Conservation (phyloP, 2,329 filamentous ascomycete species). For the Decorospora gaudefroyi region DNA sequence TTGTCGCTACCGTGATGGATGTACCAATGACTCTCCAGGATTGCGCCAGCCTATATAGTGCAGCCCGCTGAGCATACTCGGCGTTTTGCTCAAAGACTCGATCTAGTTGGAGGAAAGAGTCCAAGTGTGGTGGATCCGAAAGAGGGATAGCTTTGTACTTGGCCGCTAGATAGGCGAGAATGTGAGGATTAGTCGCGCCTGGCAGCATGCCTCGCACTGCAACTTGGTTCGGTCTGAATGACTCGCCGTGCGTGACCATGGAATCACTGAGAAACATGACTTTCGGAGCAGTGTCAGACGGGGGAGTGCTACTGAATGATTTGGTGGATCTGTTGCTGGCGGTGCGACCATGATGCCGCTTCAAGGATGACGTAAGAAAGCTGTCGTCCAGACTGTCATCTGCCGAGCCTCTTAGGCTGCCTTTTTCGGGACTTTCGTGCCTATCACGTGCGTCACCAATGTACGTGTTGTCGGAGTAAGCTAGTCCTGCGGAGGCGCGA, state of each 20-base stretch:
- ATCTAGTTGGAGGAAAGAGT: slow-evolving; percentile 43
- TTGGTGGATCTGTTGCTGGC: slow-evolving; percentile 56
- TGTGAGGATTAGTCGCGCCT: slow-evolving; percentile 47
- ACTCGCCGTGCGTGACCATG: slow-evolving; percentile 50
- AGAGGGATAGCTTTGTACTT: slow-evolving; percentile 51
- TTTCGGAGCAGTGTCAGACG: slow-evolving; percentile 52
- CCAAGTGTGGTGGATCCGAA: slow-evolving; percentile 46
- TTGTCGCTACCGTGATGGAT: slow-evolving; percentile 57
- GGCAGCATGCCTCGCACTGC: slow-evolving; percentile 57
- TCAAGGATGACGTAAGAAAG: slow-evolving; percentile 56
- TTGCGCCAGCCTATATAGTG: slow-evolving; percentile 59
- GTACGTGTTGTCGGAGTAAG: slow-evolving; percentile 45
- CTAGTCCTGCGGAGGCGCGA: slow-evolving; percentile 48
- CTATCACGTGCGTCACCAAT: slow-evolving; percentile 51
- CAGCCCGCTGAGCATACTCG: slow-evolving; percentile 56
- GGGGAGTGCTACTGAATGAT: slow-evolving; percentile 60
- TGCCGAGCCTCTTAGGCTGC: slow-evolving; percentile 56
- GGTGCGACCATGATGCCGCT: slow-evolving; percentile 53
- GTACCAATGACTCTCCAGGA: slow-evolving; percentile 63
- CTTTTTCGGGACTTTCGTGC: slow-evolving; percentile 53
- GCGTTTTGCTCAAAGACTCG: slow-evolving; percentile 60
- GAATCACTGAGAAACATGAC: slow-evolving; percentile 59
- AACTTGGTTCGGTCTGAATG: slow-evolving; percentile 51
- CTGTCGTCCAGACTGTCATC: slow-evolving; percentile 63
- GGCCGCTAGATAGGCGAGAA: slow-evolving; percentile 51